phyloP scores from a whole-genome alignment of 768 basidiomycete genomes.

The Podaxis sp. region DNA sequence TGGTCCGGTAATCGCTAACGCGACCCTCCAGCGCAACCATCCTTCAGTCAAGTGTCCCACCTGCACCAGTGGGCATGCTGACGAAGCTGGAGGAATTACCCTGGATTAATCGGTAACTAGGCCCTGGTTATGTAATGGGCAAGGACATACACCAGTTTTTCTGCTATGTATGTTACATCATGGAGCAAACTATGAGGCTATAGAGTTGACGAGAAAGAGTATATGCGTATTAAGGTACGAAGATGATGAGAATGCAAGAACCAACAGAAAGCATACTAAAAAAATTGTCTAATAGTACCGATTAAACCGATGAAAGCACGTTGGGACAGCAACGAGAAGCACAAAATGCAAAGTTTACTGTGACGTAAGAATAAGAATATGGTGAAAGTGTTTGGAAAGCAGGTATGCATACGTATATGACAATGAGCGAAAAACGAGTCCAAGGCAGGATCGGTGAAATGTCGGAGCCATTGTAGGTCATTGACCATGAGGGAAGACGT shows the following conservation, averaged over 20 bases:
- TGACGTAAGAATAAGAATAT: constrained; percentile 25
- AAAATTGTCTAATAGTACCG: background rate
- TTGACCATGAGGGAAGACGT: constrained; percentile 43
- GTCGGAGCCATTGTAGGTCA: constrained; percentile 12
- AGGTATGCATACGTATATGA: constrained; percentile 21
- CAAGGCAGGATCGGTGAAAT: constrained; percentile 1
- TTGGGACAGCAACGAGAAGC: constrained; percentile 8
- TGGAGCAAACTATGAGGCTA: background rate
- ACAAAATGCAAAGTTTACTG: constrained; percentile 22
- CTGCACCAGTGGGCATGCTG: too few relatives aligned
- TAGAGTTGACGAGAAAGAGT: background rate
- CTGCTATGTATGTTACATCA: background rate
- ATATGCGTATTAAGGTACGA: constrained; percentile 12
- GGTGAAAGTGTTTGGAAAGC: constrained; percentile 21
- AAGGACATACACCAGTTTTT: background rate
- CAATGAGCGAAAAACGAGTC: constrained; percentile 16
- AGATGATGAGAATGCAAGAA: constrained; percentile 1
- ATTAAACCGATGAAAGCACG: constrained; percentile 9
- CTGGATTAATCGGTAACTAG: constrained; percentile 1
- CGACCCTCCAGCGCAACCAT: too few relatives aligned
- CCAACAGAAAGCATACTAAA: background rate
- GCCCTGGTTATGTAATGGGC: background rate
- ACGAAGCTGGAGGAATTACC: constrained; percentile 1
- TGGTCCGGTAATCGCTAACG: too few relatives aligned
- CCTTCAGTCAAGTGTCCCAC: too few relatives aligned